Conservation (phyloP, 1,139 yeast genomes). For the Blastobotrys ciferrii region DNA sequence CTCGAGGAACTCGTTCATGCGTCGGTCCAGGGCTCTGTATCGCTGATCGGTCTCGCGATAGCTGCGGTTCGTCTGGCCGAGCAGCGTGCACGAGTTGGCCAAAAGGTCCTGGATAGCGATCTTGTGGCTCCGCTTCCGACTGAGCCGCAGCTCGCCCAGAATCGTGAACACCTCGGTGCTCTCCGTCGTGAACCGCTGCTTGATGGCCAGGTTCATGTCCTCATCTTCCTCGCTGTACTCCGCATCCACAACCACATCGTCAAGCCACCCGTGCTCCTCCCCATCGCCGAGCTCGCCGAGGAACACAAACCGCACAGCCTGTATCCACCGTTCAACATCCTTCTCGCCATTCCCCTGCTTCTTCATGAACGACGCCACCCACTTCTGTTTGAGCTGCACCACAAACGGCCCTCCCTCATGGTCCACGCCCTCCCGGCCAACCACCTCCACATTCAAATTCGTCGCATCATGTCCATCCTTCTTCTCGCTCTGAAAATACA, state of each 20-base stretch:
- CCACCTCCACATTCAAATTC: background rate
- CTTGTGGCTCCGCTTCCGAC: constrained; percentile 3
- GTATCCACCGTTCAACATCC: constrained; percentile 12
- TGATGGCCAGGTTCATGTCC: constrained; percentile 13
- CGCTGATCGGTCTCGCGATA: constrained; percentile 1
- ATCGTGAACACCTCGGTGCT: constrained; percentile 4
- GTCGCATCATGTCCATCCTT: background rate
- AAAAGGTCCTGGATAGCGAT: constrained; percentile 8
- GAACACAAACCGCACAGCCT: constrained; percentile 14
- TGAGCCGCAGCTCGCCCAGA: constrained; percentile 14
- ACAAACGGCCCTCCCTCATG: background rate
- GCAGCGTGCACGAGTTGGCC: background rate
- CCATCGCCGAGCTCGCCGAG: constrained; percentile 11
- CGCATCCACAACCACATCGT: background rate
- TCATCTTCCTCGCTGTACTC: constrained; percentile 8
- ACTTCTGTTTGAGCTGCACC: constrained; percentile 2
- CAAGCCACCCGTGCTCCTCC: background rate
- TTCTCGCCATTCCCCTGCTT: background rate
- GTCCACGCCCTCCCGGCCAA: background rate
- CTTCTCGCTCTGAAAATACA: constrained; percentile 1
- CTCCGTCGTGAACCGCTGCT: constrained; percentile 12
- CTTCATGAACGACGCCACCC: background rate
- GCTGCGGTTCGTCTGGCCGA: constrained; percentile 3
- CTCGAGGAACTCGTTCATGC: constrained; percentile 18
- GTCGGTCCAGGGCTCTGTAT: constrained; percentile 12